phyloP scores from a whole-genome alignment of 805 yeast genomes.

The Wickerhamiella spandovensis region DNA sequence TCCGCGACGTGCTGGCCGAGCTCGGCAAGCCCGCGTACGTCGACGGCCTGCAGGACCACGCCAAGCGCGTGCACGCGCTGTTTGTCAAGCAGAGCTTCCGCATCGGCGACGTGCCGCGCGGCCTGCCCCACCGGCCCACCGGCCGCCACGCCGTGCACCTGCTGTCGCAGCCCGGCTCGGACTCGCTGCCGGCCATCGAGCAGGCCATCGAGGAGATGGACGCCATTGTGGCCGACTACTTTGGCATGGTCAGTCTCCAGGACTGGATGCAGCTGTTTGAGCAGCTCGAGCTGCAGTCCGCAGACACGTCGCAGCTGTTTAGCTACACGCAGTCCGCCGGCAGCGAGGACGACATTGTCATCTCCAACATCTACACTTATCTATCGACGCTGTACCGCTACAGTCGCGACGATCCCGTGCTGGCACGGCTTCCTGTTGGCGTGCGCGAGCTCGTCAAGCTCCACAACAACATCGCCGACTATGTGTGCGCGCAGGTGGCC shows the following conservation, averaged over 20 bases:
- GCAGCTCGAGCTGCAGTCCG: conserved; percentile 54
- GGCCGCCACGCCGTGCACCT: conserved; percentile 7
- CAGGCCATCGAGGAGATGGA: conserved; percentile 53
- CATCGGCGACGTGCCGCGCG: conserved; percentile 5
- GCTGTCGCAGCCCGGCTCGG: background rate
- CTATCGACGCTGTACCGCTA: conserved; percentile 42
- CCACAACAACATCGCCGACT: conserved; percentile 52
- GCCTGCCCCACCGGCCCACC: conserved; percentile 2
- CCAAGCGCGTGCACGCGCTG: conserved; percentile 6
- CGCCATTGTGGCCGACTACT: conserved; percentile 42
- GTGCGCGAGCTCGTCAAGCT: conserved; percentile 52
- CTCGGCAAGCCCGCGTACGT: background rate
- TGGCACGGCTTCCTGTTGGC: conserved; percentile 50
- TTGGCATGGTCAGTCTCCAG: conserved; percentile 41
- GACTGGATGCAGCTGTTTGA: conserved; percentile 77
- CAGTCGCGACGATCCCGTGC: conserved; percentile 29
- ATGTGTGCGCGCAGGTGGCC: conserved; percentile 49
- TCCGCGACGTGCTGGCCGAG: background rate
- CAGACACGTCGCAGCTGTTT: conserved; percentile 45
- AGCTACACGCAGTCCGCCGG: conserved; percentile 32
- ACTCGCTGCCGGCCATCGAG: conserved; percentile 29
- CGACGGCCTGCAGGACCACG: conserved; percentile 6
- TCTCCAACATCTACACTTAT: conserved; percentile 62
- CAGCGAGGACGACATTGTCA: conserved; percentile 40
- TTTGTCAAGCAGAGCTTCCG: conserved; percentile 10